Percentiles rank a stretch among this genome's conserved stretches.
Conservation (phyloP, 2,329 filamentous ascomycete species). For the Trichoderma semiorbis region DNA sequence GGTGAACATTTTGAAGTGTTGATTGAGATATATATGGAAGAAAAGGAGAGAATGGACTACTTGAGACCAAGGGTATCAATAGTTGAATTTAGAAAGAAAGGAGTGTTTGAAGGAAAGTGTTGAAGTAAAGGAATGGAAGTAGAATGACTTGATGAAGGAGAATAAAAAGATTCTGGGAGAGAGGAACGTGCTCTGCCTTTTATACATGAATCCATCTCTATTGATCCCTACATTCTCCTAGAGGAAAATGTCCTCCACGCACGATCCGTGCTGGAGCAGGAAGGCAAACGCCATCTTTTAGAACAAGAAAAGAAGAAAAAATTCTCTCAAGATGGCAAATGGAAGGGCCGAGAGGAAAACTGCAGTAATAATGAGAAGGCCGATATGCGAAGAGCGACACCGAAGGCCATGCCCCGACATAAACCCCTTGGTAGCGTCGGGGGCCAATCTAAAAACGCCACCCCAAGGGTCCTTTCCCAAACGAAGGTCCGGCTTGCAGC, state of each 20-base stretch:
- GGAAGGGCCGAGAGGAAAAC: neutral
- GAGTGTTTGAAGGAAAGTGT: neutral
- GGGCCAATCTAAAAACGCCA: conserved; percentile 4
- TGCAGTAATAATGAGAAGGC: neutral
- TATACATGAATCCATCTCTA: neutral
- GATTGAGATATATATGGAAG: neutral
- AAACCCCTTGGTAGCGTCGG: neutral
- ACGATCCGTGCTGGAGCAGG: neutral
- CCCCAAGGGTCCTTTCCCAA: neutral
- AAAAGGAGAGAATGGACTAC: neutral
- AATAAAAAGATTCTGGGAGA: neutral
- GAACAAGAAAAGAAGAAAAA: neutral
- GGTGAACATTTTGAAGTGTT: conserved; percentile 13
- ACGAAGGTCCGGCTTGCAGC: neutral
- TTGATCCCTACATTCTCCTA: neutral
- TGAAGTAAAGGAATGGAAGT: neutral
- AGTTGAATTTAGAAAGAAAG: neutral
- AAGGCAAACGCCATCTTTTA: conserved; percentile 14
- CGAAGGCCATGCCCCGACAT: neutral
- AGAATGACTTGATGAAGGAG: neutral
- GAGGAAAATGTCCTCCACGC: neutral
- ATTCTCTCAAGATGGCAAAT: neutral
- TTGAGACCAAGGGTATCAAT: neutral
- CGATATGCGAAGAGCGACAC: neutral
- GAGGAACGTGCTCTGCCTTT: neutral